Percentiles rank a stretch among this genome's conserved stretches.
These are phyloP conservation scores for Nigrospora sphaerica DNA, from an alignment of 2,329 filamentous ascomycete genomes.

Conservation along the genomic window DNA sequence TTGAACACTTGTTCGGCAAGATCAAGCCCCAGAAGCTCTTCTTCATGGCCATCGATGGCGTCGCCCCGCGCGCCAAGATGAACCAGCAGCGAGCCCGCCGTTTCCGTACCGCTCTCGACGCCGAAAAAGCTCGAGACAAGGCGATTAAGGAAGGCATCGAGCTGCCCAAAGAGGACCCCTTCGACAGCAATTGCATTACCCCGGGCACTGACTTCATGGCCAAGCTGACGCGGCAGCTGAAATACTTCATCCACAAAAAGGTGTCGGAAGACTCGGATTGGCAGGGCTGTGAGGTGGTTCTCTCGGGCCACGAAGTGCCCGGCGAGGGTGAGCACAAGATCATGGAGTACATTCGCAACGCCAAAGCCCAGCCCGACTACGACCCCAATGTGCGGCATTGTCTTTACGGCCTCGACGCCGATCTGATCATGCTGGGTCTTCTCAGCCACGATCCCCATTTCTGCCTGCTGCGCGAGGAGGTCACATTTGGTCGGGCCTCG, in stretches of 20 bases:
- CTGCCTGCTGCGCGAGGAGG: conserved; percentile 91
- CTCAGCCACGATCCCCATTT: conserved; percentile 98
- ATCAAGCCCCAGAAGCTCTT: conserved; percentile 98
- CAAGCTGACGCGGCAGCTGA: conserved; percentile 84
- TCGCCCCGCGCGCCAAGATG: conserved; percentile 98
- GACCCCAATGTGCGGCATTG: conserved; percentile 93
- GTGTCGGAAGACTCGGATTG: conserved; percentile 94
- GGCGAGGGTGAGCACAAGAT: conserved; percentile 99
- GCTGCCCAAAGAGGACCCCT: conserved; percentile 90
- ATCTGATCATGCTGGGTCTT: conserved; percentile 96
- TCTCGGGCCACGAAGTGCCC: conserved; percentile 95
- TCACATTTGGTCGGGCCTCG: conserved; percentile 86
- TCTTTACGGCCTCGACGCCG: conserved; percentile 92
- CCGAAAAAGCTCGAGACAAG: conserved; percentile 84
- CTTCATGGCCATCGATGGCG: conserved; percentile 99
- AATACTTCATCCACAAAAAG: conserved; percentile 99
- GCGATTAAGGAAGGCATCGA: conserved; percentile 83
- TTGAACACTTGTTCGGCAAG: conserved; percentile 96
- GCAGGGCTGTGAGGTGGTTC: conserved; percentile 92
- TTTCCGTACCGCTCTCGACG: conserved; percentile 90
- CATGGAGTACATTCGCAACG: conserved; percentile 98
- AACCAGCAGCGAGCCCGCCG: conserved; percentile 95
- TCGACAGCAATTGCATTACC: conserved; percentile 99
- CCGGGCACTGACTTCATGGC: conserved; percentile 98
- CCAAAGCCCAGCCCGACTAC: conserved; percentile 91